These are phyloP conservation scores for Fagopyrum homotropicum DNA, from an alignment of 148 eudicot genomes.

Conservation along the genomic window DNA sequence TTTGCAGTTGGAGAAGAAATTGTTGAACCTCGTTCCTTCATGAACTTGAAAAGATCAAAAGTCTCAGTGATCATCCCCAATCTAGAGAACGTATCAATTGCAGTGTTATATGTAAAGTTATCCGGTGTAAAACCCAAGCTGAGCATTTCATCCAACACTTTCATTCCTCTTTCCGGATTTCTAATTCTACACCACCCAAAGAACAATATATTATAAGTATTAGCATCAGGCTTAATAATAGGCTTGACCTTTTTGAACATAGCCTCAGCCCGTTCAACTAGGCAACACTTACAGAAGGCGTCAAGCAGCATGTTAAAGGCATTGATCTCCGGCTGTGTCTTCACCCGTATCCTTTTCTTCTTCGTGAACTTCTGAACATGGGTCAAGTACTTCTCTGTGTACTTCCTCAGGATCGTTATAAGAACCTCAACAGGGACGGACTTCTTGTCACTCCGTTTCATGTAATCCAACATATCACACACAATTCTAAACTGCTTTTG, in stretches of 20 bases:
- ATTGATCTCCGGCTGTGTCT: slow-evolving; percentile 58
- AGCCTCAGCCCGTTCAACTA: slow-evolving; percentile 69
- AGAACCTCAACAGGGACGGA: slow-evolving; percentile 67
- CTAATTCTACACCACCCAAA: slow-evolving; percentile 96
- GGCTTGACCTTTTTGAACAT: slow-evolving; percentile 49
- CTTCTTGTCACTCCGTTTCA: slow-evolving; percentile 64
- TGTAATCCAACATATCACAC: slow-evolving; percentile 79
- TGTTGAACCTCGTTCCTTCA: slow-evolving; percentile 51
- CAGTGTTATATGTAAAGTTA: slow-evolving; percentile 76
- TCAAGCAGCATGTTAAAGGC: slow-evolving; percentile 87
- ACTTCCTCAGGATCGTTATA: slow-evolving; percentile 49
- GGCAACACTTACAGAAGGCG: slow-evolving; percentile 80
- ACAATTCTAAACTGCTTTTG: slow-evolving; percentile 63
- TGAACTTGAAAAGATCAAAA: slow-evolving; percentile 54
- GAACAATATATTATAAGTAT: slow-evolving; percentile 63
- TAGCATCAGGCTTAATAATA: slow-evolving; percentile 60
- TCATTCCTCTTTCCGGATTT: slow-evolving; percentile 69
- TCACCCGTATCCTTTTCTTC: slow-evolving; percentile 70
- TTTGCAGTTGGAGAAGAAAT: slow-evolving; percentile 82
- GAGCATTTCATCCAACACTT: slow-evolving; percentile 64
- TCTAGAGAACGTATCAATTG: slow-evolving; percentile 75
- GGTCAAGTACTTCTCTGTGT: slow-evolving; percentile 72
- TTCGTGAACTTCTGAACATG: slow-evolving; percentile 64
- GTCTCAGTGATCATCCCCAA: slow-evolving; percentile 75
- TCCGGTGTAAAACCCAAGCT: slow-evolving; percentile 57